phyloP scores from a whole-genome alignment of 495 filamentous ascomycete species.

The Aspergillus nanangensis region DNA sequence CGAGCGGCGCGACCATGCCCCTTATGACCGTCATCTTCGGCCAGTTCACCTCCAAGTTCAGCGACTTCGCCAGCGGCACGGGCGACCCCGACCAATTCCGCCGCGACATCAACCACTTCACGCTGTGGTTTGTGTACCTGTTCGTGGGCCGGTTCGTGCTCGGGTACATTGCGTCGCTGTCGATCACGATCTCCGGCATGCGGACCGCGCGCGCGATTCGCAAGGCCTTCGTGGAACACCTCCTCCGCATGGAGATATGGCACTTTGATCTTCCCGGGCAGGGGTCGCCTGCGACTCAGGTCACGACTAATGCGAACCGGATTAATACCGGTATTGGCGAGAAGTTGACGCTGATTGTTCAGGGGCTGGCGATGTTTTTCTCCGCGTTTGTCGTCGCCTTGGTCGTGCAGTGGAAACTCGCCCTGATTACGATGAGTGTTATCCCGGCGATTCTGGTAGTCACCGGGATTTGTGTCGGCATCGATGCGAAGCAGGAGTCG shows the following conservation, averaged over 20 bases:
- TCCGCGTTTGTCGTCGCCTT: slow-evolving; percentile 43
- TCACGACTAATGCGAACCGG: slow-evolving; percentile 28
- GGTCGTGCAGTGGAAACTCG: slow-evolving; percentile 37
- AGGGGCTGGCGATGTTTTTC: slow-evolving; percentile 38
- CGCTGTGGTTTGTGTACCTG: slow-evolving; percentile 33
- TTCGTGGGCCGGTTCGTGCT: slow-evolving; percentile 27
- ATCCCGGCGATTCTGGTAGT: slow-evolving; percentile 19
- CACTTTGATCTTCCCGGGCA: slow-evolving; percentile 18
- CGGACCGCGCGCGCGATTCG: slow-evolving; percentile 22
- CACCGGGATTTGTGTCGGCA: slow-evolving; percentile 2
- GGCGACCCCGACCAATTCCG: slow-evolving; percentile 17
- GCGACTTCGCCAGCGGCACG: slow-evolving; percentile 19
- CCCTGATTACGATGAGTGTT: slow-evolving; percentile 31
- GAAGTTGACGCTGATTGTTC: slow-evolving; percentile 39
- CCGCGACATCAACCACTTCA: slow-evolving; percentile 15
- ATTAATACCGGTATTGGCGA: slow-evolving; percentile 36
- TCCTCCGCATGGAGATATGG: slow-evolving; percentile 22
- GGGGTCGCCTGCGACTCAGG: not conserved
- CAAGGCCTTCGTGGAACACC: slow-evolving; percentile 15
- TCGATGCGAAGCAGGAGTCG: slow-evolving; percentile 14
- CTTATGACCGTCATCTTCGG: slow-evolving; percentile 41
- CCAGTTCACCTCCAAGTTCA: slow-evolving; percentile 27
- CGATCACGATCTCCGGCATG: slow-evolving; percentile 19
- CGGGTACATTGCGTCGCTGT: slow-evolving; percentile 20
- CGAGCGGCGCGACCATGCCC: slow-evolving; percentile 40